phyloP scores from a whole-genome alignment of 352 stramenopile species.

The Phytophthora syringae region DNA sequence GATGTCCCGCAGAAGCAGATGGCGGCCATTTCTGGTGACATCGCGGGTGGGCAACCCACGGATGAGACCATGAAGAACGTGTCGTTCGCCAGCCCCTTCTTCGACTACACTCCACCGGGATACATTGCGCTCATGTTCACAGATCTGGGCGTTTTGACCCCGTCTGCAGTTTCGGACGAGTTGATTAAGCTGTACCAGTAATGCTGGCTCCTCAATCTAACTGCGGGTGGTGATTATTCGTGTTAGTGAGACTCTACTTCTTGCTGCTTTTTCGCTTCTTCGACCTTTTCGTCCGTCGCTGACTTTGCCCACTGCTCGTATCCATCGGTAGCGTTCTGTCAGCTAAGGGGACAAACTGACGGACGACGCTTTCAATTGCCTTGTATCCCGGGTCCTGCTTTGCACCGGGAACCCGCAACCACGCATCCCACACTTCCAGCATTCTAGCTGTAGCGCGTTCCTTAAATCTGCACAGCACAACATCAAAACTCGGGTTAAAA shows the following conservation, averaged over 20 bases:
- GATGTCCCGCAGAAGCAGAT: conserved; percentile 91
- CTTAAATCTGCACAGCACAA: conserved; percentile 51
- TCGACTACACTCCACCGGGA: conserved; percentile 97
- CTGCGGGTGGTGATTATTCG: background rate
- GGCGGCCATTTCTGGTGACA: conserved; percentile 43
- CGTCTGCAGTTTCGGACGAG: conserved; percentile 98
- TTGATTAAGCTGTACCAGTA: conserved; percentile 99
- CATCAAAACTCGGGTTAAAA: background rate
- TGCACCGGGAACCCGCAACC: conserved; percentile 58
- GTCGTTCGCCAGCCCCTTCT: conserved; percentile 89
- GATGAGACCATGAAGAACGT: conserved; percentile 62
- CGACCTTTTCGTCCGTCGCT: conserved; percentile 16
- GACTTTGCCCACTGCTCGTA: too few species aligned
- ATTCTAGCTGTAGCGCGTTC: conserved; percentile 69
- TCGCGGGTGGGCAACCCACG: conserved; percentile 30
- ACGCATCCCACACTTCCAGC: conserved; percentile 73
- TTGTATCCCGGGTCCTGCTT: conserved; percentile 53
- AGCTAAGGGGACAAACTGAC: conserved; percentile 44
- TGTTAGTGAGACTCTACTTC: background rate
- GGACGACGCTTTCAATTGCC: conserved; percentile 59
- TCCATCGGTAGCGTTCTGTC: conserved; percentile 4
- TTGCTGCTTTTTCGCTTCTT: conserved; percentile 17
- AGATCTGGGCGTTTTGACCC: conserved; percentile 97
- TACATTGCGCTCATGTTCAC: conserved; percentile 99
- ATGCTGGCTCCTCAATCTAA: conserved; percentile 27